A percentile compares a stretch with the other conserved stretches of the same genome.
Conservation (phyloP, 768 basidiomycete genomes). For the Leccinum aurantiacum region DNA sequence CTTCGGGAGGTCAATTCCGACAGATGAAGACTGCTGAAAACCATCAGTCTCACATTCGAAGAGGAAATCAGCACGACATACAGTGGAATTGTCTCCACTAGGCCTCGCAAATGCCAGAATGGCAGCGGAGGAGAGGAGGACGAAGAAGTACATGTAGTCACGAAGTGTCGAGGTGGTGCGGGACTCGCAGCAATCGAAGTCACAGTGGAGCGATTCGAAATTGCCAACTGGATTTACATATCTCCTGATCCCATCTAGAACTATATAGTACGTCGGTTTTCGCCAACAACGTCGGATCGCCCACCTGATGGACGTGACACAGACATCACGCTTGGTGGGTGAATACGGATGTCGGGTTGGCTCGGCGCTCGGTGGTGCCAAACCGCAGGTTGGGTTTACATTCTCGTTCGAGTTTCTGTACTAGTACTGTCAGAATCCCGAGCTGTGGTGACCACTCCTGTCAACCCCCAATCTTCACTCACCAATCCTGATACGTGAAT, state of each 20-base stretch:
- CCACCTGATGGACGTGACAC: neutral
- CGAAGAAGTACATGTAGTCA: neutral
- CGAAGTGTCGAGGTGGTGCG: too few relatives aligned
- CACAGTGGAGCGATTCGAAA: neutral
- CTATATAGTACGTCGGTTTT: too few relatives aligned
- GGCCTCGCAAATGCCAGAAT: neutral
- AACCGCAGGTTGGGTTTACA: too few relatives aligned
- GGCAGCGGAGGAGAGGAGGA: neutral
- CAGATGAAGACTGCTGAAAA: neutral
- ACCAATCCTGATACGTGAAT: too few relatives aligned
- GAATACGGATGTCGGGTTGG: too few relatives aligned
- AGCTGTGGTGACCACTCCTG: too few relatives aligned
- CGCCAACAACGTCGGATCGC: neutral
- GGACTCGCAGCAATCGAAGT: too few relatives aligned
- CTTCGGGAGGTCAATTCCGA: neutral
- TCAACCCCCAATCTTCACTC: too few relatives aligned
- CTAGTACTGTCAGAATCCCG: too few relatives aligned
- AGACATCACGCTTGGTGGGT: too few relatives aligned
- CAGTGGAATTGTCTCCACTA: neutral
- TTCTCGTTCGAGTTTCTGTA: too few relatives aligned
- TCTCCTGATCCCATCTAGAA: neutral
- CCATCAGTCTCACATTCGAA: fast-evolving
- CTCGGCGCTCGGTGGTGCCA: too few relatives aligned
- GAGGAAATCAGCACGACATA: neutral
- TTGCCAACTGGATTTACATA: neutral